Percentiles rank a stretch among this genome's conserved stretches.
phyloP scores from a whole-genome alignment of 306 rosid genomes.

The Hippophae gyantsensis region DNA sequence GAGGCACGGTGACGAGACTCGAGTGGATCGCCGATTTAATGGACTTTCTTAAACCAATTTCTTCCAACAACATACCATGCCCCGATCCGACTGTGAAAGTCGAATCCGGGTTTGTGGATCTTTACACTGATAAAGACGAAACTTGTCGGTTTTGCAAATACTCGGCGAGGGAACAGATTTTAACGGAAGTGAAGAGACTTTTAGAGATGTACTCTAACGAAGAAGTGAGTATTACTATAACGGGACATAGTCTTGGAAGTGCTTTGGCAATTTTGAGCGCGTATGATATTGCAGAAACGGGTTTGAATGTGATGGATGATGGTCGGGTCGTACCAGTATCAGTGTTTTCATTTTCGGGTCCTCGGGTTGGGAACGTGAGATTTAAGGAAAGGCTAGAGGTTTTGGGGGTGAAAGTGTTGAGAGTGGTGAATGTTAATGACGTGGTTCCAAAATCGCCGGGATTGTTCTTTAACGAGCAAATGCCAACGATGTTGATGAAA shows the following conservation, averaged over 20 bases:
- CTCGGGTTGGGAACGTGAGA: slow-evolving; percentile 69
- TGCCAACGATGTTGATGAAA: slow-evolving; percentile 40
- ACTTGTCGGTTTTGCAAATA: slow-evolving; percentile 39
- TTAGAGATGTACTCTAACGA: slow-evolving; percentile 35
- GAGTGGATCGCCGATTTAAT: slow-evolving; percentile 66
- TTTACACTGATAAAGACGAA: slow-evolving; percentile 57
- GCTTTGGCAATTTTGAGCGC: slow-evolving; percentile 66
- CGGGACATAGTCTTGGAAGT: slow-evolving; percentile 76
- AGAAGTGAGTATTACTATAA: slow-evolving; percentile 60
- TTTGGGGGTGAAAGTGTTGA: slow-evolving; percentile 58
- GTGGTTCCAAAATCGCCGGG: slow-evolving; percentile 66
- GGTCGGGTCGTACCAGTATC: slow-evolving; percentile 35
- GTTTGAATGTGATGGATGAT: slow-evolving; percentile 31
- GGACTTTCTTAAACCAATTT: slow-evolving; percentile 50
- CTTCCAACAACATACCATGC: slow-evolving; percentile 33
- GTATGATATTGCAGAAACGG: slow-evolving; percentile 60
- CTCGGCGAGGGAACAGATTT: slow-evolving; percentile 71
- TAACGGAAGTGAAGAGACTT: slow-evolving; percentile 45
- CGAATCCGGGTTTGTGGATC: slow-evolving; percentile 72
- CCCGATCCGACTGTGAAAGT: slow-evolving; percentile 48
- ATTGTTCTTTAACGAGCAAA: slow-evolving; percentile 42
- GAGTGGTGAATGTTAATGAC: slow-evolving; percentile 62
- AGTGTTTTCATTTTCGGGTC: slow-evolving; percentile 69
- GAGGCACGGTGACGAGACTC: slow-evolving; percentile 65
- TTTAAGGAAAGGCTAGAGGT: slow-evolving; percentile 57